These are phyloP conservation scores for Pyronema domesticum DNA, from an alignment of 495 filamentous ascomycete genomes.

Conservation along the genomic window DNA sequence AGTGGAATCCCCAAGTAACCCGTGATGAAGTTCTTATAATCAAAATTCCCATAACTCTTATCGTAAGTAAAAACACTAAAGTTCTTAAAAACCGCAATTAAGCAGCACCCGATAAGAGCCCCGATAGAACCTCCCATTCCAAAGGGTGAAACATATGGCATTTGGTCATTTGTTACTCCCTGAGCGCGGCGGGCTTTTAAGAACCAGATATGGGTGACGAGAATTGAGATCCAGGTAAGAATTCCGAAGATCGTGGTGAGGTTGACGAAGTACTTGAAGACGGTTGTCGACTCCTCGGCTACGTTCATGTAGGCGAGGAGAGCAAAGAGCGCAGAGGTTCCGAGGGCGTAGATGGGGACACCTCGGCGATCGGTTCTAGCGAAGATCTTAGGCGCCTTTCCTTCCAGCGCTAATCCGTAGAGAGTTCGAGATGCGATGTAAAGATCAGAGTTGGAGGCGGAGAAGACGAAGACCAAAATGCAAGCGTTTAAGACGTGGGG, in stretches of 20 bases:
- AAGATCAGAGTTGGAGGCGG: constrained; percentile 58
- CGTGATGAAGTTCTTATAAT: constrained; percentile 62
- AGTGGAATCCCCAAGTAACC: constrained; percentile 67
- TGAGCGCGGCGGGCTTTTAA: constrained; percentile 57
- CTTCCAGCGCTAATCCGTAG: constrained; percentile 58
- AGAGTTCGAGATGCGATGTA: constrained; percentile 75
- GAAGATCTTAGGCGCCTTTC: constrained; percentile 57
- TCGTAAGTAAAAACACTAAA: constrained; percentile 47
- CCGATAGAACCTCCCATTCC: constrained; percentile 47
- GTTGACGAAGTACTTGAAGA: constrained; percentile 77
- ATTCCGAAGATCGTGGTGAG: constrained; percentile 65
- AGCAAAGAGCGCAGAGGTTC: constrained; percentile 40
- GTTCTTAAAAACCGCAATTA: constrained; percentile 63
- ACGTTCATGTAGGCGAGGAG: constrained; percentile 68
- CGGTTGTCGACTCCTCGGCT: constrained; percentile 41
- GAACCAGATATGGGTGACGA: constrained; percentile 69
- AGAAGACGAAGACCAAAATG: constrained; percentile 65
- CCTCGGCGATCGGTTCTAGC: constrained; percentile 52
- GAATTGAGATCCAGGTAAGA: constrained; percentile 68
- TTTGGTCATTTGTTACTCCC: constrained; percentile 39
- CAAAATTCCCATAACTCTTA: constrained; percentile 38
- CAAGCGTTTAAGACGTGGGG: constrained; percentile 44
- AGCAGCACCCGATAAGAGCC: constrained; percentile 47
- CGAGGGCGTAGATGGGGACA: constrained; percentile 55
- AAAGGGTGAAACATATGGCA: constrained; percentile 59